These are phyloP conservation scores for Microdochium trichocladiopsis DNA, from an alignment of 2,329 filamentous ascomycete species.

Conservation along the genomic window DNA sequence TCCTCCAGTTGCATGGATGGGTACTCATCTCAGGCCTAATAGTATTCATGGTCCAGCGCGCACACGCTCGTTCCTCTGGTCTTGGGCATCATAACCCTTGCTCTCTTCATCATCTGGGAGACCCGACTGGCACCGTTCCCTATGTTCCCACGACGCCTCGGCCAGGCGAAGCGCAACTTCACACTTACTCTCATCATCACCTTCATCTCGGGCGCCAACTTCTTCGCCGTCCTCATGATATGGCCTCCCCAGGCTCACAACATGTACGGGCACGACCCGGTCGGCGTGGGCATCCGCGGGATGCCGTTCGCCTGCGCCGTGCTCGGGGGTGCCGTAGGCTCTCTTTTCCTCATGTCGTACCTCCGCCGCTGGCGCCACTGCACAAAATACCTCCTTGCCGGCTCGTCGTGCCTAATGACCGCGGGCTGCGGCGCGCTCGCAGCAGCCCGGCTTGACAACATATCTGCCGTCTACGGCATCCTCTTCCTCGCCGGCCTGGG, in stretches of 20 bases:
- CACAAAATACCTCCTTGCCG: slow-evolving; percentile 53
- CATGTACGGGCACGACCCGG: slow-evolving; percentile 57
- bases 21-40: slow-evolving; percentile 1
- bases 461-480: slow-evolving; percentile 45
- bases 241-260: slow-evolving; percentile 61
- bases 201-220: slow-evolving; percentile 52
- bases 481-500: slow-evolving; percentile 56
- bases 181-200: slow-evolving; percentile 48
- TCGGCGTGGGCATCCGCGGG: slow-evolving; percentile 57
- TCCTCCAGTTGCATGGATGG: neutral
- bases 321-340: slow-evolving; percentile 51
- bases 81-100: slow-evolving; percentile 28
- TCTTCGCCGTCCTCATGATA: slow-evolving; percentile 48
- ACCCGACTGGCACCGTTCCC: slow-evolving; percentile 28
- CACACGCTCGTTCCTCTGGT: slow-evolving; percentile 31
- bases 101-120: slow-evolving; percentile 27
- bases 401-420: slow-evolving; percentile 57
- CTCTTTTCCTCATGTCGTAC: slow-evolving; percentile 36
- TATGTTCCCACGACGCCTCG: slow-evolving; percentile 31
- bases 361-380: slow-evolving; percentile 50
- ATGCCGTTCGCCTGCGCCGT: slow-evolving; percentile 60
- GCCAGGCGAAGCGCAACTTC: slow-evolving; percentile 39
- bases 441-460: slow-evolving; percentile 41
- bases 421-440: slow-evolving; percentile 51
- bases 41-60: slow-evolving; percentile 27